phyloP scores from a whole-genome alignment of 371 early-diverging fungal genomes.

The Basidiobolus heterosporus region DNA sequence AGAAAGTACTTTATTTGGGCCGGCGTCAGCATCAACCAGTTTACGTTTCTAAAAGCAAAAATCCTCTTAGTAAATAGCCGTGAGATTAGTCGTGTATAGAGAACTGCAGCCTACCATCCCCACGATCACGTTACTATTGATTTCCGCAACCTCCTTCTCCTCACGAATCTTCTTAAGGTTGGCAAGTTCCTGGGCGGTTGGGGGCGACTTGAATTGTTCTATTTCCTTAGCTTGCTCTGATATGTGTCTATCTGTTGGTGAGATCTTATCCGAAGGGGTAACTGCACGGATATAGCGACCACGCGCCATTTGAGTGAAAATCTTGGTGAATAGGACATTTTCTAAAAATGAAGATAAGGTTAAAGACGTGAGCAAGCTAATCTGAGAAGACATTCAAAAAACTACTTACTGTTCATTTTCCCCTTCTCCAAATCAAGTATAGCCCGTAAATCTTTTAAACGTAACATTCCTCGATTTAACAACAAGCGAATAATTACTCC shows the following conservation, averaged over 20 bases:
- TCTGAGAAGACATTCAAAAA: neutral
- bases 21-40: conserved; percentile 2
- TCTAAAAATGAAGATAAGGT: conserved; percentile 10
- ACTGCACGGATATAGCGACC: conserved; percentile 41
- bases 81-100: too few species aligned
- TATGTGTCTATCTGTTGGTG: conserved; percentile 38
- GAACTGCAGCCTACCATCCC: conserved; percentile 34
- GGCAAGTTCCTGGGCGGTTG: conserved; percentile 47
- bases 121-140: conserved; percentile 22
- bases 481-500: neutral
- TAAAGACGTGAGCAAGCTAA: neutral
- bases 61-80: neutral
- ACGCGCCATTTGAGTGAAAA: conserved; percentile 35
- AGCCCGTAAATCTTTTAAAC: conserved; percentile 12
- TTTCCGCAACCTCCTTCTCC: conserved; percentile 33
- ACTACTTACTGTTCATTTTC: conserved; percentile 14
- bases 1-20: neutral
- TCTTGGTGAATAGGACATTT: conserved; percentile 12
- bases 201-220: conserved; percentile 26
- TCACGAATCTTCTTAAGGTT: conserved; percentile 27
- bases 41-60: conserved; percentile 27
- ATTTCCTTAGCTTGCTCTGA: conserved; percentile 41
- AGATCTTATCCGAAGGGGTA: conserved; percentile 39
- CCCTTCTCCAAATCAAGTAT: neutral
- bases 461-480: conserved; percentile 11